phyloP scores from a whole-genome alignment of 225 moss, liverwort and hornwort species.

The Asterella californica region DNA sequence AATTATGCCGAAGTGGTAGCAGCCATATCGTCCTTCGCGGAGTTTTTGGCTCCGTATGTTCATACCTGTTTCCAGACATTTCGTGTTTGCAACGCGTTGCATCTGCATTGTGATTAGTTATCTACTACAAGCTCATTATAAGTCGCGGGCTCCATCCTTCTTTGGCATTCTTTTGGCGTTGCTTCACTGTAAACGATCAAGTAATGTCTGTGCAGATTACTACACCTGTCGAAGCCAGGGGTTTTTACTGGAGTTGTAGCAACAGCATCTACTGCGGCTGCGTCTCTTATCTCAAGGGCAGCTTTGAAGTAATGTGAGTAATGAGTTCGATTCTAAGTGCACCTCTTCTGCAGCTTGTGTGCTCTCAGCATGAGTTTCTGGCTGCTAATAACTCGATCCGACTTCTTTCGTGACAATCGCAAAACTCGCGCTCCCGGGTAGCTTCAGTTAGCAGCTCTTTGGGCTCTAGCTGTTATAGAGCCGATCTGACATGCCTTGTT shows the following conservation, averaged over 20 bases:
- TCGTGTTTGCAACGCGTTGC: not conserved
- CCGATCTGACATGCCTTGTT: not conserved
- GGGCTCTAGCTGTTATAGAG: not conserved
- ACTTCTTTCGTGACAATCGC: not conserved
- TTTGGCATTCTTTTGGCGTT: not conserved
- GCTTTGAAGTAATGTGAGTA: slow-evolving; percentile 28
- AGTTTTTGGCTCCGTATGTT: slow-evolving; percentile 86
- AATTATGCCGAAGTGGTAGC: slow-evolving; percentile 82
- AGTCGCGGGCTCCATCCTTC: not conserved
- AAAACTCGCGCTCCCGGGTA: not conserved
- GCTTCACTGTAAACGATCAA: not conserved
- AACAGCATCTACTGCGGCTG: slow-evolving; percentile 83
- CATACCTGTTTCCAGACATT: not conserved
- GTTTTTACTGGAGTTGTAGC: slow-evolving; percentile 74
- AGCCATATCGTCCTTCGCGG: slow-evolving; percentile 89
- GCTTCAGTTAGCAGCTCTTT: not conserved
- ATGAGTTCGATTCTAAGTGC: not conserved
- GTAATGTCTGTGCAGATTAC: slow-evolving; percentile 42
- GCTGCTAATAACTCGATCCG: not conserved
- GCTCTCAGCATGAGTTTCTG: not conserved
- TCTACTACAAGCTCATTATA: not conserved
- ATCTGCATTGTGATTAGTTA: not conserved
- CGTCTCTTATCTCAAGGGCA: slow-evolving; percentile 68
- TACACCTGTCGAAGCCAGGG: slow-evolving; percentile 87
- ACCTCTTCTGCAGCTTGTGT: not conserved